Percentiles rank a stretch among this genome's conserved stretches.
These are phyloP conservation scores for Phytophthora sp. DNA, from an alignment of 352 stramenopile species.

Conservation along the genomic window DNA sequence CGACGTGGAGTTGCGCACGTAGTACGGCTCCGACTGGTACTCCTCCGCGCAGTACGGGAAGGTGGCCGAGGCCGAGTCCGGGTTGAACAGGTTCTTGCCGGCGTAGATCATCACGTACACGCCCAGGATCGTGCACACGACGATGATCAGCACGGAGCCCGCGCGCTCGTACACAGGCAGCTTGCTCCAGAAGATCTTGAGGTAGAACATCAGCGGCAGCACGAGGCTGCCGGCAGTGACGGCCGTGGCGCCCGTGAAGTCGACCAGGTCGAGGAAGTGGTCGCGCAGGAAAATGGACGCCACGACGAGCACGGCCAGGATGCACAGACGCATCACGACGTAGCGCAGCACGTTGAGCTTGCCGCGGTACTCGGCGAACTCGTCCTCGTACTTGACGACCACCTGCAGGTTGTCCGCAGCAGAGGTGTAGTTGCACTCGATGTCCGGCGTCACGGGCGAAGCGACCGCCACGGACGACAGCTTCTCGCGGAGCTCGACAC, in stretches of 20 bases:
- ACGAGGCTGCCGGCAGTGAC: conserved; percentile 46
- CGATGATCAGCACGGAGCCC: conserved; percentile 37
- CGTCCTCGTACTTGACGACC: conserved; percentile 25
- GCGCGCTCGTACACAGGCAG: conserved; percentile 50
- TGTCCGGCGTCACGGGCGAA: conserved; percentile 6
- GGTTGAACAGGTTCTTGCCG: conserved; percentile 46
- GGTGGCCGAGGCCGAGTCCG: conserved; percentile 26
- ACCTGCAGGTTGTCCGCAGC: conserved; percentile 1
- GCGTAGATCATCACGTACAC: conserved; percentile 52
- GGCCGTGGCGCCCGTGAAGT: conserved; percentile 55
- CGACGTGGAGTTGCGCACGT: conserved; percentile 33
- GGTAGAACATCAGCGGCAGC: conserved; percentile 53
- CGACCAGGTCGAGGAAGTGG: conserved; percentile 51
- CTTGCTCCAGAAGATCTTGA: conserved; percentile 48
- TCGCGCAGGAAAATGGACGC: conserved; percentile 45
- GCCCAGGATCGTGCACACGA: conserved; percentile 37
- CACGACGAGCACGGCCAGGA: conserved; percentile 42
- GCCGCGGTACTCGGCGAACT: conserved; percentile 38
- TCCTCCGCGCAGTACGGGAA: conserved; percentile 65
- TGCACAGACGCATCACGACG: conserved; percentile 34
- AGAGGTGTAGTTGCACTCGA: conserved; percentile 23
- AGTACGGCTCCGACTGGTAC: conserved; percentile 55
- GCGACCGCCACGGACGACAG: conserved; percentile 13
- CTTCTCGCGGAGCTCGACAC: conserved; percentile 23
- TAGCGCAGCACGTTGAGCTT: conserved; percentile 38